Evolutionary conservation across 768 basidiomycete species (phyloP), one percentile per base, ranked within the genome.

Genomic region (Rhodocollybia butyracea): DNA sequence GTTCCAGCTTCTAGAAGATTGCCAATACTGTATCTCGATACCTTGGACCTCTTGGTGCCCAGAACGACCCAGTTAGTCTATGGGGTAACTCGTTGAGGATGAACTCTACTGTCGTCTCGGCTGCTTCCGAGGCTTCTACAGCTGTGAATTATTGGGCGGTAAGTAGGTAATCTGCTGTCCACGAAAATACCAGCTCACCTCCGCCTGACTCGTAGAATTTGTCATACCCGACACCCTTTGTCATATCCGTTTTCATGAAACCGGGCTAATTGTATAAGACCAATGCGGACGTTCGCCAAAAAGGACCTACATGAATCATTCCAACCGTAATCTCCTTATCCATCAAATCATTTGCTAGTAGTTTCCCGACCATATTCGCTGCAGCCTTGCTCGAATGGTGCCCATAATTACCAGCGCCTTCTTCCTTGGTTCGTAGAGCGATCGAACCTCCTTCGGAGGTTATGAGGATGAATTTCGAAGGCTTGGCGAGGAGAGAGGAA

Each of bases 351-450:
- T 68, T 66, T 8, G 69, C 64, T 36, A 80, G 59, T 21, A 80
- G 62, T 41, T 71, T 71, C 2, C 76, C 77, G 10, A 75, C 68
- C 78, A 80, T 80, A 57, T 80, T 79, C 5, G 67, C 70, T 21
- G 78, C 78, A 1, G 72, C 75, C 63, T 80, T 80, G 54, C 69
- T 73, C 2, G 73, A 77, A 58, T 80, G 78, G 60, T 80, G 78
- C 17, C 75, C 77, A 56, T 73, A 78, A 62, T 77, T 80, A 12
- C 76, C 75, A 1, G 76, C 76, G 31, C 77, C 77, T 66, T 80
- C 78, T 38, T 68, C 69, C 58, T 65, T 62, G 0, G 76, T 78
- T 5, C 77, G 65, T 12, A 79, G 65, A 29, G 61, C 62, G 54
- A 78, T 73, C 3, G 76, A 76, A 0, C 76, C 78, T 6, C 72